Evolutionary conservation across 2,329 filamentous ascomycete genomes (phyloP).

Genomic region (Plenodomus tracheiphilus): DNA sequence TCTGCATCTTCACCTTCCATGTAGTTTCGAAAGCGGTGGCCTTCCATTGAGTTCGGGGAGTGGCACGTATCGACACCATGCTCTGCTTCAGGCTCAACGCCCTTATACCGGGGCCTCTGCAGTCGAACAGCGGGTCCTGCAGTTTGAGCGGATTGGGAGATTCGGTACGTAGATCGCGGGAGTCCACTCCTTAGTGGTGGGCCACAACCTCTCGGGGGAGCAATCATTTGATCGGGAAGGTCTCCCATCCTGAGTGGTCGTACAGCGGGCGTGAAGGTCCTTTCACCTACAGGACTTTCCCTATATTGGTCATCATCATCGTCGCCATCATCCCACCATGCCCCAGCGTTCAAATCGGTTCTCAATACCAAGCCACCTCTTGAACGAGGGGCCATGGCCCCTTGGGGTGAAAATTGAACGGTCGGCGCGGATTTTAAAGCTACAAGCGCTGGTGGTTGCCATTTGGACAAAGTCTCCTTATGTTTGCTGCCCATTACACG

Average conservation of each 20-base stretch:
- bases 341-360: neutral
- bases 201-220: neutral
- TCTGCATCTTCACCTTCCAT: too few species aligned
- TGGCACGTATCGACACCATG: too few species aligned
- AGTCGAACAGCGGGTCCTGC: too few species aligned
- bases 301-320: neutral
- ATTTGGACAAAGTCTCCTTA: neutral
- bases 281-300: neutral
- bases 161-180: neutral
- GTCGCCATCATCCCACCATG: neutral
- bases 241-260: neutral
- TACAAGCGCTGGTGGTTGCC: neutral
- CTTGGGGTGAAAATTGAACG: neutral
- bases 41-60: too few species aligned
- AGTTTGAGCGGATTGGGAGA: neutral
- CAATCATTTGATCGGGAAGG: neutral
- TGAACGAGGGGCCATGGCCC: neutral
- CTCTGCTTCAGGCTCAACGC: too few species aligned
- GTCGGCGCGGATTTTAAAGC: neutral
- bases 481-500: neutral
- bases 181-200: neutral
- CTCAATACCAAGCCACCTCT: neutral
- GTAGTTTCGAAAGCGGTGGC: too few species aligned
- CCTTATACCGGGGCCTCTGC: too few species aligned
- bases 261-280: neutral